Conservation (phyloP, 805 yeast species). For the Hanseniaspora thailandica region DNA sequence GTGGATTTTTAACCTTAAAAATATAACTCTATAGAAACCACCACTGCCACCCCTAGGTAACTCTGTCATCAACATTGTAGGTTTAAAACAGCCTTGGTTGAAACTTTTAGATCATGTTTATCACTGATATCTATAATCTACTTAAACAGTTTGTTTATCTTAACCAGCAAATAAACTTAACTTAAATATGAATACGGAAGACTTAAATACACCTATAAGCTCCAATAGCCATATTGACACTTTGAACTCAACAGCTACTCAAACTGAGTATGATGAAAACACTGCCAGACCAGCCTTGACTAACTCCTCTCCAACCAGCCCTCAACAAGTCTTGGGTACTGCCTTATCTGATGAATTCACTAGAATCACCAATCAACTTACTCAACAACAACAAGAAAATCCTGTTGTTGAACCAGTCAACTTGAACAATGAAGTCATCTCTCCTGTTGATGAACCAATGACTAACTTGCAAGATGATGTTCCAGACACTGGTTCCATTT, state of each 20-base stretch:
- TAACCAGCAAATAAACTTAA: background rate
- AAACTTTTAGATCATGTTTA: no score
- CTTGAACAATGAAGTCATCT: background rate
- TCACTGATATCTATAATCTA: no score
- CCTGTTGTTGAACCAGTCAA: background rate
- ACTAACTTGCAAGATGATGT: background rate
- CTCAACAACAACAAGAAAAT: background rate
- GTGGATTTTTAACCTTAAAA: no score
- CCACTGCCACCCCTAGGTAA: no score
- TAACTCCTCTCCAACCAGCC: background rate
- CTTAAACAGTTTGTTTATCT: no score
- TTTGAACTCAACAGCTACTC: background rate
- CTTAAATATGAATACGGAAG: background rate
- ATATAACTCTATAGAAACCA: no score
- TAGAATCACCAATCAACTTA: background rate
- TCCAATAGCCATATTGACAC: background rate
- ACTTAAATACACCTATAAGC: slow-evolving; percentile 1
- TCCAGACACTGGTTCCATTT: background rate
- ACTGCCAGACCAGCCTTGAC: background rate
- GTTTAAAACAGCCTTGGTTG: background rate
- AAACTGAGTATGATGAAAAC: background rate
- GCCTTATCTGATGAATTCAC: background rate
- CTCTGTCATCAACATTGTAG: no score
- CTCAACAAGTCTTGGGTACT: background rate
- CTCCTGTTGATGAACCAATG: background rate